Percentiles rank a stretch among this genome's conserved stretches.
phyloP scores from a whole-genome alignment of 805 yeast species.

The Ogataea methylovora region DNA sequence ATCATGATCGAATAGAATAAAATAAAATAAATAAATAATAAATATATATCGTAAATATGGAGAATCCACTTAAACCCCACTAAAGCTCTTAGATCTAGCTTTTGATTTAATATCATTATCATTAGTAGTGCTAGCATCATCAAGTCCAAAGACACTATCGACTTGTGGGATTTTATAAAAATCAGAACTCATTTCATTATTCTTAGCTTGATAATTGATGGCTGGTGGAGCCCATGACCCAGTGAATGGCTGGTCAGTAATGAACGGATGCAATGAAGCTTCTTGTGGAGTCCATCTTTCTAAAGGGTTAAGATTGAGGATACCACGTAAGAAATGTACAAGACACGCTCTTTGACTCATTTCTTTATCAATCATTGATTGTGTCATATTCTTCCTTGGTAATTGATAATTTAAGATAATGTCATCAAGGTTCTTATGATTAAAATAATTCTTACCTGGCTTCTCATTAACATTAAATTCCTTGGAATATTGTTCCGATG shows the following conservation, averaged over 20 bases:
- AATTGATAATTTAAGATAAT: constrained; percentile 71
- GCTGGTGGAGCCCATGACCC: constrained; percentile 49
- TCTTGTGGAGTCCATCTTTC: constrained; percentile 97
- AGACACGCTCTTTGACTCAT: constrained; percentile 62
- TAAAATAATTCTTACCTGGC: constrained; percentile 81
- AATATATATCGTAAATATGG: too few species aligned
- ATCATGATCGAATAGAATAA: background rate
- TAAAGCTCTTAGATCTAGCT: too few species aligned
- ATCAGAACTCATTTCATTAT: too few species aligned
- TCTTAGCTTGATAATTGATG: background rate
- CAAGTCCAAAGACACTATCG: too few species aligned
- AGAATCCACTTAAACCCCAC: too few species aligned
- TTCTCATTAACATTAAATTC: constrained; percentile 56
- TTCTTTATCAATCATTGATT: constrained; percentile 56
- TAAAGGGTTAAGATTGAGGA: constrained; percentile 79
- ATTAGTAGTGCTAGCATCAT: too few species aligned
- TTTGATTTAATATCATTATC: too few species aligned
- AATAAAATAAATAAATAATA: background rate
- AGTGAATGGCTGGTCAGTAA: constrained; percentile 50
- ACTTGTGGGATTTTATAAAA: too few species aligned
- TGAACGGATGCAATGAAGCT: constrained; percentile 86
- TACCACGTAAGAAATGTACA: constrained; percentile 70
- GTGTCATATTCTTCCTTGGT: constrained; percentile 51
- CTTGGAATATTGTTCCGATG: constrained; percentile 39
- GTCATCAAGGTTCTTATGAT: constrained; percentile 54